Evolutionary conservation across 495 filamentous ascomycete species (phyloP).

Genomic region (Rhizodiscina lignyota): DNA sequence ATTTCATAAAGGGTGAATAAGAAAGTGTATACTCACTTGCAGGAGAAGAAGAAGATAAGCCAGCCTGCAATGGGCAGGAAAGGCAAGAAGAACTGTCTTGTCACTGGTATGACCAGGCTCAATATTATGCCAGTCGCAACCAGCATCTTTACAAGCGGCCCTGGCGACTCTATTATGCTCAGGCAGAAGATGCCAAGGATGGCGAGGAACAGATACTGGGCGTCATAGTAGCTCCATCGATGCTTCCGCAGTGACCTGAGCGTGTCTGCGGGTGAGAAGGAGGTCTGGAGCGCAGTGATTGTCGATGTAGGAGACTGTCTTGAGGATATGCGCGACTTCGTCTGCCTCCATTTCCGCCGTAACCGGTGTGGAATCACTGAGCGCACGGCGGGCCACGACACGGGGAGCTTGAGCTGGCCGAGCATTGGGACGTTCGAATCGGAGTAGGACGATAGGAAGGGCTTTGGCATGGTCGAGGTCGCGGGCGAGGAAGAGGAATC

Average conservation of each 20-base stretch:
- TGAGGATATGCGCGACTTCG: conserved; percentile 52
- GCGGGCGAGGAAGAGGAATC: no score
- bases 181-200: conserved; percentile 66
- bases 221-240: conserved; percentile 73
- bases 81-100: conserved; percentile 80
- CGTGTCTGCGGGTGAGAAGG: conserved; percentile 58
- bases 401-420: conserved; percentile 18
- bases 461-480: no score
- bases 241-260: conserved; percentile 54
- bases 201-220: conserved; percentile 63
- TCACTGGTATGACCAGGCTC: conserved; percentile 69
- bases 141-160: conserved; percentile 52
- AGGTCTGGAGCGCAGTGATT: conserved; percentile 64
- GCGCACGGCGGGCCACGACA: conserved; percentile 28
- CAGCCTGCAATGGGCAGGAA: conserved; percentile 71
- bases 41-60: conserved; percentile 76
- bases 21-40: conserved; percentile 53
- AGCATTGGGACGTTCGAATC: no score
- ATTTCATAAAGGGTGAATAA: background rate
- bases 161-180: conserved; percentile 58
- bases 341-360: conserved; percentile 43
- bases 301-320: conserved; percentile 52
- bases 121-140: conserved; percentile 46
- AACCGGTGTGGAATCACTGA: conserved; percentile 60
- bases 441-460: no score